Evolutionary conservation across 768 basidiomycete genomes (phyloP).

Genomic region (Trametes cingulata): DNA sequence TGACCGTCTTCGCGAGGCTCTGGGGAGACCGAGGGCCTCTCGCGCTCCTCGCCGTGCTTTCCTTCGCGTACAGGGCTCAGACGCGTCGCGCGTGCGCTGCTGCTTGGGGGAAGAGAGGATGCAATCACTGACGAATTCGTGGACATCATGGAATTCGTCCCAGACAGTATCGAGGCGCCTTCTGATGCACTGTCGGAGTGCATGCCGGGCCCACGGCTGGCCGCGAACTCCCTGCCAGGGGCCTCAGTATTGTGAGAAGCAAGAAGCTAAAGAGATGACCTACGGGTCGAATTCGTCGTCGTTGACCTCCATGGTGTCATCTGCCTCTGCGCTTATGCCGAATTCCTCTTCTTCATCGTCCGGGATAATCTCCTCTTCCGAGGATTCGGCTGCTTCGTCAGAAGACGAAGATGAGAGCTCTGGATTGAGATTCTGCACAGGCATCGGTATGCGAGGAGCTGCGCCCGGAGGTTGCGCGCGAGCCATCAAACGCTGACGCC

Average conservation of each 20-base stretch:
- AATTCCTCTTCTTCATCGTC: constrained; percentile 48
- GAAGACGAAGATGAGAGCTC: constrained; percentile 45
- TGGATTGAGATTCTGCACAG: constrained; percentile 43
- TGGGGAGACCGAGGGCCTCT: constrained; percentile 28
- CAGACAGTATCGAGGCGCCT: constrained; percentile 58
- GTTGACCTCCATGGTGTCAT: constrained; percentile 40
- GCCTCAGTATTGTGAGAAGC: neutral
- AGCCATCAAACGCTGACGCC: constrained; percentile 66
- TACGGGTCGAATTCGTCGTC: constrained; percentile 81
- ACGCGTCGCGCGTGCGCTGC: constrained; percentile 26
- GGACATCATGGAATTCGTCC: constrained; percentile 49
- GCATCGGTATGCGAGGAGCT: constrained; percentile 36
- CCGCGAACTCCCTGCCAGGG: constrained; percentile 62
- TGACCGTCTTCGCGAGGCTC: constrained; percentile 29
- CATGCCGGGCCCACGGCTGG: constrained; percentile 41
- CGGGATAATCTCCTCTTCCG: constrained; percentile 42
- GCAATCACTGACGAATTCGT: constrained; percentile 52
- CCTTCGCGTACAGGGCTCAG: constrained; percentile 47
- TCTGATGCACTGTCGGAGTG: constrained; percentile 68
- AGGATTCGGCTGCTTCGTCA: constrained; percentile 22
- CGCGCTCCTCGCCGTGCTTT: constrained; percentile 32
- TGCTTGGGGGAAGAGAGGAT: constrained; percentile 53
- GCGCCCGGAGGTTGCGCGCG: constrained; percentile 45
- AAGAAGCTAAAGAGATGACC: constrained; percentile 28
- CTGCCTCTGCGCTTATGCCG: constrained; percentile 45